Percentiles rank a stretch among this genome's conserved stretches.
phyloP scores from a whole-genome alignment of 768 basidiomycete genomes.

The Infundibulicybe gibba region DNA sequence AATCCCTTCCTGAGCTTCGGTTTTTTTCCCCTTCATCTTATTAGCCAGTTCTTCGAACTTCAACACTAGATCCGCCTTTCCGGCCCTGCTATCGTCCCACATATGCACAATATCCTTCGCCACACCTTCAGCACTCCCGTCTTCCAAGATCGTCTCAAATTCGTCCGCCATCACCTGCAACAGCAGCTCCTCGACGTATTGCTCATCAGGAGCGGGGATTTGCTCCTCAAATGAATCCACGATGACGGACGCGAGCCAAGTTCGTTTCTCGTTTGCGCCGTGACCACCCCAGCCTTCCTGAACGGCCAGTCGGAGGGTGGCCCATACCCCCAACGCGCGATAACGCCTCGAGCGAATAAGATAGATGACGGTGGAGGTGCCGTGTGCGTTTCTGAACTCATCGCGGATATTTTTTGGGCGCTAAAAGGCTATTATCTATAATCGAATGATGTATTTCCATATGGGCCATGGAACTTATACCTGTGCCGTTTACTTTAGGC shows the following conservation, averaged over 20 bases:
- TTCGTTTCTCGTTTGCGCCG: constrained; percentile 63
- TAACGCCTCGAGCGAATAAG: constrained; percentile 83
- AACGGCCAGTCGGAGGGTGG: constrained; percentile 82
- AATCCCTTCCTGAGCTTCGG: constrained; percentile 38
- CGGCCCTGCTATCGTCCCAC: constrained; percentile 52
- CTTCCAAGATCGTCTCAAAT: constrained; percentile 81
- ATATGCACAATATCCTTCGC: constrained; percentile 68
- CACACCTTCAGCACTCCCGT: constrained; percentile 74
- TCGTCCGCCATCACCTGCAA: constrained; percentile 86
- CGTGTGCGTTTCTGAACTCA: not conserved
- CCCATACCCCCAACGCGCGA: constrained; percentile 85
- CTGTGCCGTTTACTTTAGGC: too few relatives aligned
- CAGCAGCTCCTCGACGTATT: constrained; percentile 79
- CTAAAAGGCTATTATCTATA: too few relatives aligned
- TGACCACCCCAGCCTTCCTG: constrained; percentile 87
- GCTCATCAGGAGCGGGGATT: constrained; percentile 48
- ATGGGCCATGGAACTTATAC: too few relatives aligned
- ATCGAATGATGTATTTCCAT: too few relatives aligned
- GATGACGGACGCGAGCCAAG: constrained; percentile 82
- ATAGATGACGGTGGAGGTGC: constrained; percentile 45
- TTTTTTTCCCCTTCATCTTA: constrained; percentile 48
- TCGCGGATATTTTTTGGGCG: not conserved
- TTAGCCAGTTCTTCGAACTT: constrained; percentile 67
- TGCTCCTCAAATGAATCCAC: constrained; percentile 75
- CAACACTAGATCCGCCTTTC: constrained; percentile 44